phyloP scores from a whole-genome alignment of 179 eudicot species.

The Silene vulgaris region DNA sequence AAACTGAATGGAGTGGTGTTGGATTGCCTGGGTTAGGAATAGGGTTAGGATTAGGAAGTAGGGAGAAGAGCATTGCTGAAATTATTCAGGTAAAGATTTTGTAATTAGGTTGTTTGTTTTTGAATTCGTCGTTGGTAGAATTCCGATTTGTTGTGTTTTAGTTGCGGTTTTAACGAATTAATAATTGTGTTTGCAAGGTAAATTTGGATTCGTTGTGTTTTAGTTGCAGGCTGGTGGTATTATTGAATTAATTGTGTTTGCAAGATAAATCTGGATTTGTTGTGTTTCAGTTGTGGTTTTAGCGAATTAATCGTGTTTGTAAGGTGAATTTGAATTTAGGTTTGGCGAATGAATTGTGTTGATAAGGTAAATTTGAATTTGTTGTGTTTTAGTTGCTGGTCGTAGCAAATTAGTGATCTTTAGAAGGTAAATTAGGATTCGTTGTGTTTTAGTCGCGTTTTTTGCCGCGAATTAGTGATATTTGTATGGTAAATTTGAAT shows the following conservation, averaged over 20 bases:
- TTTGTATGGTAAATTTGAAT: background rate
- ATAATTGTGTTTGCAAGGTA: background rate
- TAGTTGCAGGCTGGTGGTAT: background rate
- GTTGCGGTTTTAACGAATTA: background rate
- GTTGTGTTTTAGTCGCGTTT: background rate
- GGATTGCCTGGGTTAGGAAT: constrained; percentile 54
- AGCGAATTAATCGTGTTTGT: background rate
- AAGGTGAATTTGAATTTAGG: background rate
- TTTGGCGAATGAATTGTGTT: background rate
- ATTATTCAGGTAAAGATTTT: constrained; percentile 64
- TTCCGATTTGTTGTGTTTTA: background rate
- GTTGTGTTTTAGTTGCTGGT: background rate
- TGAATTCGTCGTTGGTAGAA: background rate
- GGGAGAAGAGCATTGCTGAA: constrained; percentile 91
- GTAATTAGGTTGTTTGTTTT: background rate
- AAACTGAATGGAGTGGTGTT: constrained; percentile 79
- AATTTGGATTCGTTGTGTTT: background rate
- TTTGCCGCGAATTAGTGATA: too few species aligned
- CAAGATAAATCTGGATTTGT: background rate
- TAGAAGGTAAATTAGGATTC: too few species aligned
- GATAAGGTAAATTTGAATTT: background rate
- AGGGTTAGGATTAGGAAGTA: constrained; percentile 60
- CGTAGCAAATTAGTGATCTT: too few species aligned
- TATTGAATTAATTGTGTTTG: background rate
- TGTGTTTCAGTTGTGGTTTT: background rate